Percentiles rank a stretch among this genome's conserved stretches.
These are phyloP conservation scores for Ophiostoma tasmaniense DNA, from an alignment of 2,329 filamentous ascomycete genomes.

Conservation along the genomic window DNA sequence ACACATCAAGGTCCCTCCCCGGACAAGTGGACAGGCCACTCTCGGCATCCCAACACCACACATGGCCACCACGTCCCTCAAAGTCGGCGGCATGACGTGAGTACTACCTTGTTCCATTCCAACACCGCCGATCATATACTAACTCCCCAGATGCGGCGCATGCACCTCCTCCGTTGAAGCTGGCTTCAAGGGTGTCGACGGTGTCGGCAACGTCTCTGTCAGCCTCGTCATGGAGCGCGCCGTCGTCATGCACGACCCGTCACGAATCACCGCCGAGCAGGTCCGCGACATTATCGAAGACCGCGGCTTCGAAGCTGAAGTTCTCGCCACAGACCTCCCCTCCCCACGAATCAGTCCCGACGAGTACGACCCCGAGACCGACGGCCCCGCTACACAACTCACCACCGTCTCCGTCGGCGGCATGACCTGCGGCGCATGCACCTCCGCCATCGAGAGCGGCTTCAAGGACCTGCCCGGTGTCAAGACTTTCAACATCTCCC, in stretches of 20 bases:
- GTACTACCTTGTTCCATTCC: conserved; percentile 25
- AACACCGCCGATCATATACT: conserved; percentile 20
- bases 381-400: conserved; percentile 28
- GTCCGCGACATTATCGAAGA: conserved; percentile 85
- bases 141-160: conserved; percentile 61
- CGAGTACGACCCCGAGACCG: conserved; percentile 23
- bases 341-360: conserved; percentile 38
- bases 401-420: conserved; percentile 74
- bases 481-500: conserved; percentile 69
- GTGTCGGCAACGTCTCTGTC: conserved; percentile 79
- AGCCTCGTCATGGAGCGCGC: conserved; percentile 92
- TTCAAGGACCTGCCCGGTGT: conserved; percentile 69
- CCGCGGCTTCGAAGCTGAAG: conserved; percentile 80
- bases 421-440: conserved; percentile 89
- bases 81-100: conserved; percentile 79
- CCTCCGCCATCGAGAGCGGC: conserved; percentile 72
- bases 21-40: conserved; percentile 24
- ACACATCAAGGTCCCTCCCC: conserved; percentile 39
- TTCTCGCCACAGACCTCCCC: conserved; percentile 73
- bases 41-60: conserved; percentile 41
- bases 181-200: conserved; percentile 73
- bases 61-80: conserved; percentile 84
- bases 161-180: conserved; percentile 94
- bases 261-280: conserved; percentile 61
- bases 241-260: conserved; percentile 83